Base-by-base conservation (phyloP, 1,284 basidiomycete species). In the Gymnopus androsaceus region DNA sequence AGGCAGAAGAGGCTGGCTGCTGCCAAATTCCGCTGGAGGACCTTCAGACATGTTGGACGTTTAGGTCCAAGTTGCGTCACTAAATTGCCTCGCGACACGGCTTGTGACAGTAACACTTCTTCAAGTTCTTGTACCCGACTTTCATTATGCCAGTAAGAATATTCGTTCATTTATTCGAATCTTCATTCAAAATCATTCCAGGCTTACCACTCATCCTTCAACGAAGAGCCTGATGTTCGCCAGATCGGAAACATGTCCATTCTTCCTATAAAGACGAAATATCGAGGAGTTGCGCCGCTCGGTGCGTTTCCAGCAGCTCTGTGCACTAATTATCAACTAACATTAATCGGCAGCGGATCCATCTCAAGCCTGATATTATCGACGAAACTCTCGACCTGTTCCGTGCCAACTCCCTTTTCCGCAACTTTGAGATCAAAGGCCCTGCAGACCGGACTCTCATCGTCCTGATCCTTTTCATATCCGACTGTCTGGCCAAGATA, bases 351-450 rank as follows among this genome's bases (percentile, higher is more conserved):
- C 64, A 87, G 93, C 90, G 63, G 92, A 96, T 70, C 80, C 87
- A 0, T 82, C 83, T 11, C 78, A 87, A n/a, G 60, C 82, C 85
- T 38, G 97, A 99, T 72, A 95, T 99, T 65, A 84, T 99, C 63
- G 95, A 98, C 73, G 97, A 99, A 76, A 88, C 94, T 3, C 80
- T 99, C 53, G 94, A 98, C 75, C 87, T 99, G 56, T 99, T 99
- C 78, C 90, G 97, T 50, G 95, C 97, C 69, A 99, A 99, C 77
- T 97, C 95, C 45, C 88, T 99, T 60, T 99, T 99, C 77, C 90
- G 97, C 68, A 99, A 99, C 79, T 99, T 99, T 70, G 97, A 99
- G 79, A 99, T 99, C 85, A 98, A 98, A 75, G 94, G 97, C 25
- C 90, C 93, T 51, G 96, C 95, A 46, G 97, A 99, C 78, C 88